phyloP scores from a whole-genome alignment of 495 filamentous ascomycete genomes.

The Bombardia bombarda region DNA sequence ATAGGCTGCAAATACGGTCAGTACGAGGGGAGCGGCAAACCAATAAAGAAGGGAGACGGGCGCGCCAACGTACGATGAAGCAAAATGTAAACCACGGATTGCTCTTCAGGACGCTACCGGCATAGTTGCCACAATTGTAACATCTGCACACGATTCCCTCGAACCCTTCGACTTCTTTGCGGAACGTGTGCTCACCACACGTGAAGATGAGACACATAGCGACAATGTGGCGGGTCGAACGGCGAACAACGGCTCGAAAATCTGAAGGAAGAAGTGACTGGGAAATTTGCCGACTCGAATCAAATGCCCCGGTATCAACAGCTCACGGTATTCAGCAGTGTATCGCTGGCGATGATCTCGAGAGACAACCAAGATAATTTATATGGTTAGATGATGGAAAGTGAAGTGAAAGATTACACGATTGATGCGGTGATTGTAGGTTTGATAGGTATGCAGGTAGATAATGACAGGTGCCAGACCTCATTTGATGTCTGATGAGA shows the following conservation, averaged over 20 bases:
- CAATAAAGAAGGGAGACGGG: not conserved
- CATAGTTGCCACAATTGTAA: constrained; percentile 49
- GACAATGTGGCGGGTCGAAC: not conserved
- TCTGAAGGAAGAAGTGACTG: not conserved
- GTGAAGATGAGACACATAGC: constrained; percentile 51
- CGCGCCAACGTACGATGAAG: constrained; percentile 36
- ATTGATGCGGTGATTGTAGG: not conserved
- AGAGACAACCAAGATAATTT: too few species aligned
- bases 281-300: not conserved
- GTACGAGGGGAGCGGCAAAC: not conserved
- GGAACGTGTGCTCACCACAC: constrained; percentile 50
- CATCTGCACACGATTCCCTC: constrained; percentile 47
- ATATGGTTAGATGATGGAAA: not conserved
- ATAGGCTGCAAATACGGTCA: constrained; percentile 30
- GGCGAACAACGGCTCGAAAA: not conserved
- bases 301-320: not conserved
- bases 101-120: constrained; percentile 41
- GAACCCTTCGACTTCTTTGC: constrained; percentile 46
- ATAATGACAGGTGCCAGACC: not conserved
- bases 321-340: not conserved
- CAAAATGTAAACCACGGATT: constrained; percentile 54
- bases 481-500: not conserved
- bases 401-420: not conserved
- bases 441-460: not conserved
- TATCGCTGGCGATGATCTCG: too few species aligned